Evolutionary conservation across 768 basidiomycete genomes (phyloP), one percentile per base, ranked within the genome.

Genomic region (Russula sp.): DNA sequence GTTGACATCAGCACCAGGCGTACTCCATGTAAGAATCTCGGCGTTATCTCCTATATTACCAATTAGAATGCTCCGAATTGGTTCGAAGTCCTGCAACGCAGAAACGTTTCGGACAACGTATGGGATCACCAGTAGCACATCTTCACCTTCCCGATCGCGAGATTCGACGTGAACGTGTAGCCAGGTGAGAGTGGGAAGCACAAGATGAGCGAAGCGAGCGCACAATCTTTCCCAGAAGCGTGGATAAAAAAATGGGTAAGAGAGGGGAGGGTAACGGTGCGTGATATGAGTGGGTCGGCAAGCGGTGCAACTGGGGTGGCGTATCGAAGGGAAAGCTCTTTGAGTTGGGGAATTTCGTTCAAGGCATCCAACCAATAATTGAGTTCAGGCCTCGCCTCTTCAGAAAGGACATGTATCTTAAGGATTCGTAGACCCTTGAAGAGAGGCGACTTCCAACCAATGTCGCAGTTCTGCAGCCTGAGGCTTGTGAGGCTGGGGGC

Each of bases 361-460:
- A 67, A 59, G 5, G 66, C 63, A 49, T 57, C 54, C 30, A 67
- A 48, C 62, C 62, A 66, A 28, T 53, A 36, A 14, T 28, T 30
- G 7, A 63, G 49, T 14, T 10, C 51, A 20, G 62, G 65, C 18
- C 58, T 44, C 6, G 9, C 11, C 7, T 16, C 11, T 26, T 2
- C 13, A 16, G 53, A 60, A n/a, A 51, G 34, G 2, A 2, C 13
- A 1, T 22, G 1, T 46, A 67, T 59, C 42, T 64, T 20, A 14
- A 67, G 54, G 16, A 20, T 28, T n/a, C 16, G 40, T 18, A 67
- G 22, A 38, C 59, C 36, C 24, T 46, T 60, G 11, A 67, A 38
- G 34, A 64, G 55, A n/a, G 63, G 28, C 2, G 56, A 57, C 40
- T 57, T 44, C 56, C 56, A 57, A 44, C 56, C 28, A 10, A 57